phyloP scores from a whole-genome alignment of 2,329 filamentous ascomycete species.

The Sporothrix schenckii region DNA sequence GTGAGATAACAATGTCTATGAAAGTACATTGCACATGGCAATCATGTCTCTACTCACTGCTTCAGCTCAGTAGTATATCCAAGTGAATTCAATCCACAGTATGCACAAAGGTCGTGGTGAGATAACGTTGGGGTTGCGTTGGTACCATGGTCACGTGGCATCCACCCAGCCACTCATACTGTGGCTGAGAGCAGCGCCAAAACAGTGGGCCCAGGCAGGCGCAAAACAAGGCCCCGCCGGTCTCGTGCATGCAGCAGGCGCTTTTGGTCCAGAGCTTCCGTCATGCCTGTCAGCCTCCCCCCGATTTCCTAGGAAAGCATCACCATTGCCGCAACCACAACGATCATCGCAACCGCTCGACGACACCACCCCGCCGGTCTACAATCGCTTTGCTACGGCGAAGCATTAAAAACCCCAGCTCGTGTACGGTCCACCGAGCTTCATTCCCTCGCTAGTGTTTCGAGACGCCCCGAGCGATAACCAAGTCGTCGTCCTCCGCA shows the following conservation, averaged over 20 bases:
- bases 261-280: slow-evolving; percentile 24
- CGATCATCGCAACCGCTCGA: slow-evolving; percentile 5
- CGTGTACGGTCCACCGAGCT: neutral
- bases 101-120: neutral
- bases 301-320: neutral
- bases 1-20: neutral
- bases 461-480: slow-evolving; percentile 14
- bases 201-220: slow-evolving; percentile 20
- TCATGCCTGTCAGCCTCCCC: slow-evolving; percentile 23
- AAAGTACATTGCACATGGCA: neutral
- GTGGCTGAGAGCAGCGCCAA: neutral
- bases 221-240: slow-evolving; percentile 19
- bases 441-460: neutral
- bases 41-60: too few species aligned
- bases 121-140: neutral
- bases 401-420: too few species aligned
- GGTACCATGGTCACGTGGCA: neutral
- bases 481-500: neutral
- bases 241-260: slow-evolving; percentile 15
- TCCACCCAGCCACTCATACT: neutral
- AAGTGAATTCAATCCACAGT: too few species aligned
- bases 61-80: too few species aligned
- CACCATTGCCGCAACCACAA: neutral
- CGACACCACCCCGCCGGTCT: neutral
- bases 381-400: neutral